phyloP scores from a whole-genome alignment of 768 basidiomycete species.

The Lenzites betulinus region DNA sequence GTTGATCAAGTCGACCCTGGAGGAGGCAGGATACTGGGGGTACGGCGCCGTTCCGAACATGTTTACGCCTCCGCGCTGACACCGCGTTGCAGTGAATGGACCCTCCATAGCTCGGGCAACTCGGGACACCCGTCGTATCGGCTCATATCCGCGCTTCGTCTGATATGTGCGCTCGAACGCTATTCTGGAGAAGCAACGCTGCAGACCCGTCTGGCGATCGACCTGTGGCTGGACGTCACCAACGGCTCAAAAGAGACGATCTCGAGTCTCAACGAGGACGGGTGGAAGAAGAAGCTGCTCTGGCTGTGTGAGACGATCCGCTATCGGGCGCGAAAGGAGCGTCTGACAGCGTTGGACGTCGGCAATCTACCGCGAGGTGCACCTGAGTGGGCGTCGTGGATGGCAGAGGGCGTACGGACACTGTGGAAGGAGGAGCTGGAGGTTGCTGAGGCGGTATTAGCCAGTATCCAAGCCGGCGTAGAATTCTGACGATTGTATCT shows the following conservation, averaged over 20 bases:
- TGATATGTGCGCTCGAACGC: conserved; percentile 53
- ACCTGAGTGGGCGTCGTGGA: conserved; percentile 36
- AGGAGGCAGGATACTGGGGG: conserved; percentile 83
- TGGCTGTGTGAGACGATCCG: conserved; percentile 50
- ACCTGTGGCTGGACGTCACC: conserved; percentile 58
- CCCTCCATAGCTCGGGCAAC: conserved; percentile 58
- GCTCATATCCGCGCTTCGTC: conserved; percentile 67
- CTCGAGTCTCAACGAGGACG: conserved; percentile 32
- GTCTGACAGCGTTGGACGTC: not conserved
- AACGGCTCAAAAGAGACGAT: conserved; percentile 27
- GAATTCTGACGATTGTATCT: conserved; percentile 41
- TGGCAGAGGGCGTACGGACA: conserved; percentile 41
- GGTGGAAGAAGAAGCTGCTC: conserved; percentile 31
- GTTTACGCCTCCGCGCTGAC: not conserved
- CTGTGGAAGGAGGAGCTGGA: conserved; percentile 65
- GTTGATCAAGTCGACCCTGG: conserved; percentile 56
- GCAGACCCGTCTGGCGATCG: conserved; percentile 34
- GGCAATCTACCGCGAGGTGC: not conserved
- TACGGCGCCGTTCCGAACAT: conserved; percentile 35
- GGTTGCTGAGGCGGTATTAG: conserved; percentile 50
- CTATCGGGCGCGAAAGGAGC: conserved; percentile 39
- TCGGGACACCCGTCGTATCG: conserved; percentile 82
- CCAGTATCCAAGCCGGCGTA: conserved; percentile 47
- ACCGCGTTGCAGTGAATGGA: conserved; percentile 66
- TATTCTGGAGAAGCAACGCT: conserved; percentile 23